Percentiles rank a stretch among this genome's conserved stretches.
Conservation (phyloP, 1,284 basidiomycete species). For the Golubevia sp. region DNA sequence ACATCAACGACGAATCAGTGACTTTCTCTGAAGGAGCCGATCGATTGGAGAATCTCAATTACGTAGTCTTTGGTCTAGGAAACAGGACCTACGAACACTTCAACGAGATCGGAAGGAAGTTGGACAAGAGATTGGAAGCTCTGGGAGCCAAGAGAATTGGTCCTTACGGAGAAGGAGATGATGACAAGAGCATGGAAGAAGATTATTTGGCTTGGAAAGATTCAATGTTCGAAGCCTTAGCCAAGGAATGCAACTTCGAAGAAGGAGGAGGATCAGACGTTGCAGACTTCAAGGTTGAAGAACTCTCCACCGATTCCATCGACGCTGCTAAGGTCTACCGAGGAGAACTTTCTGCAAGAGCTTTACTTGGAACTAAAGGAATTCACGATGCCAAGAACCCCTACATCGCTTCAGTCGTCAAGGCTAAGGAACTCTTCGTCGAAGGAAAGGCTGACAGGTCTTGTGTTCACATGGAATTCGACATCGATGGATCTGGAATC, state of each 20-base stretch:
- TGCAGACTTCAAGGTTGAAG: conserved; percentile 90
- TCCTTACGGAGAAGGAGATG: conserved; percentile 91
- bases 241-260: conserved; percentile 80
- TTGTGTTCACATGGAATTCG: conserved; percentile 93
- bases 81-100: conserved; percentile 83
- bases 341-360: conserved; percentile 69
- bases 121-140: conserved; percentile 75
- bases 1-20: conserved; percentile 81
- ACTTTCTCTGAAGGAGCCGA: conserved; percentile 81
- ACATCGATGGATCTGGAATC: conserved; percentile 91
- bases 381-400: conserved; percentile 98
- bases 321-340: conserved; percentile 48
- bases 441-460: conserved; percentile 74
- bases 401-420: conserved; percentile 79
- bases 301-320: conserved; percentile 66
- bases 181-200: conserved; percentile 99
- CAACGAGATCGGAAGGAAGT: conserved; percentile 81
- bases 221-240: conserved; percentile 88
- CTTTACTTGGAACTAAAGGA: conserved; percentile 78
- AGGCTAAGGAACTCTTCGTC: conserved; percentile 82
- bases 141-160: conserved; percentile 88
- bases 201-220: conserved; percentile 99
- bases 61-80: conserved; percentile 91
- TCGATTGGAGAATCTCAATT: conserved; percentile 83
- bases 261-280: conserved; percentile 94